Base-by-base conservation (phyloP, 2,329 filamentous ascomycete species). In the Xylaria sp. region DNA sequence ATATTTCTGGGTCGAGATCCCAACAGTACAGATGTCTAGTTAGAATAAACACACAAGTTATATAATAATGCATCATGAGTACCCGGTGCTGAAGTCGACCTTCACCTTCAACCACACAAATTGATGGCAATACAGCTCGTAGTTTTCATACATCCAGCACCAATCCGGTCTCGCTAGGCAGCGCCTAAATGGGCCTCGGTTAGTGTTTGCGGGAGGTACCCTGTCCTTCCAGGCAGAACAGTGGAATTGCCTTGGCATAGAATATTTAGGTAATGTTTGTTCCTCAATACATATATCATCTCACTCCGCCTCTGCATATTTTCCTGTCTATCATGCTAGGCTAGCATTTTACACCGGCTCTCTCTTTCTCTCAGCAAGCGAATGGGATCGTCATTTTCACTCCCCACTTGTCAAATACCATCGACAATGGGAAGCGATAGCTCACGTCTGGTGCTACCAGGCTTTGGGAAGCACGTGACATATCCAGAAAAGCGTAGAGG, bases 1-100 rank as follows among this genome's bases (percentile, higher is more conserved):
- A 84, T 91, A 1, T 91, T 91, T 75, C 86, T 84, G 50, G 85
- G 86, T 21, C 80, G 74, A 63, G 88, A 91, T 74, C 84, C 86
- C 69, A 76, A 70, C 37, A 88, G 86, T 74, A 87, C 83, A 29
- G 87, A 89, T 79, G 80, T 88, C 23, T 88, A 66, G 40, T 21
- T 88, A 66, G 40, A 40, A 51, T 50, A 50, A 21, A 47, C 51
- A 47, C 23, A 13, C 27, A 25, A 47, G 47, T 25, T 27, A 18
- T 37, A 60, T 16, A 21, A 50, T 50, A 3, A 32, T 37, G 5
- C 21, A 35, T 44, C 25, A 32, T 54, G 5, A 40, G n/a, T 37
- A 27, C 25, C 10, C 23, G 13, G 16, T 40, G 42, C 13, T 12
- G 10, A 21, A 10, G 23, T 48, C 21, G 58, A 37, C 10, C 32